Evolutionary conservation across 2,329 filamentous ascomycete genomes (phyloP), one percentile per base, ranked within the genome.

Genomic region (Colletotrichum lindemuthianum): DNA sequence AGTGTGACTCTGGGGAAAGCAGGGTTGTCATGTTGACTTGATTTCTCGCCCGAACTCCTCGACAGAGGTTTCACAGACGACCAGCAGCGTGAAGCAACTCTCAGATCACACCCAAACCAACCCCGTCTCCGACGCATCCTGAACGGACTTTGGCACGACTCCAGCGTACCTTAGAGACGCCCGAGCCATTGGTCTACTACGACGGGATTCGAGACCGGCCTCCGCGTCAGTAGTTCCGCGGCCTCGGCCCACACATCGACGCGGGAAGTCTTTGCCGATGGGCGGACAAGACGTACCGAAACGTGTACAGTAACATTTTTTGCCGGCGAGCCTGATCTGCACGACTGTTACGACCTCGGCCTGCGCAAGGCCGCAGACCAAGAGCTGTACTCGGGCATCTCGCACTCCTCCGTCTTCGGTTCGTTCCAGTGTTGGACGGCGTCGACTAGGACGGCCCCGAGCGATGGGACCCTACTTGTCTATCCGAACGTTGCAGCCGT

Each of bases 371-470:
- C 67, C 2, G 78, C 78, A 1, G 70, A 77, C 55, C 74, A 75
- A 56, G 70, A 69, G 32, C 59, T 77, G 16, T 80, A 77, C 65
- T 70, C 73, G 7, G 78, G 76, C 6, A 53, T 60, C 9, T 75
- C 77, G 0, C 77, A 81, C 60, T 79, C 76, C 0, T 72, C 72
- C 2, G 52, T 80, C 2, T 74, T 81, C 39, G 72, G 79, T 8
- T 72, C 75, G 2, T 81, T 77, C 61, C 78, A 82, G 65, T 79
- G 79, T 33, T 82, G 79, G 79, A 81, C 79, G 2, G 79, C 79
- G 1, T 70, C 81, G 15, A 80, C 79, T 0, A 70, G 70, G 4
- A 72, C 77, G 2, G 75, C 69, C 2, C 69, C 70, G 3, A 51
- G 57, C 8, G 75, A 79, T 63, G 79, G 79, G 10, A 78, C 73